Base-by-base conservation (phyloP, 768 basidiomycete species). In the Suillus brevipes region DNA sequence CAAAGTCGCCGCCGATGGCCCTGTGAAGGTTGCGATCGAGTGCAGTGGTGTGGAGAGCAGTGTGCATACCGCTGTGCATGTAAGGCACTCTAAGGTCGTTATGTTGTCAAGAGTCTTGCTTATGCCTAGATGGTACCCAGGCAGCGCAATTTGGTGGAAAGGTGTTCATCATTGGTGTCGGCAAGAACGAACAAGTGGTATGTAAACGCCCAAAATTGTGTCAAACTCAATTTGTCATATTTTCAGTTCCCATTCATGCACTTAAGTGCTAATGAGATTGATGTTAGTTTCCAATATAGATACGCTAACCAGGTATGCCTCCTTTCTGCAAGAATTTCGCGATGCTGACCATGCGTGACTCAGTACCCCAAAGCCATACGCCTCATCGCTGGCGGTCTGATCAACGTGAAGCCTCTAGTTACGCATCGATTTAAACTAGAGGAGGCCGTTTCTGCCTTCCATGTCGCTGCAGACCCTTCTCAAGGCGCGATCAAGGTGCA, bases 361-460 rank as follows among this genome's bases (percentile, higher is more conserved):
- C 77, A 89, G 81, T 96, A 94, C 77, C 92, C 92, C 12, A 92
- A 90, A 71, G 94, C 94, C 3, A 86, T 96, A 64, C 84, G 89
- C 5, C 86, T 95, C 10, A 83, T 96, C n/a, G 87, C 89, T 47
- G 87, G 88, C 25, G 85, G 87, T 36, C 77, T 95, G 25, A 84
- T 89, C 61, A 81, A 91, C 69, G 78, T 94, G 64, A 88, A 89
- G 67, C 90, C 91, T 68, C 84, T 95, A 61, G 89, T 94, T n/a
- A 91, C 90, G 36, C 91, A 91, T 69, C 81, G 87, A 14, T 91
- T 91, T 74, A 67, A 80, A 23, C 83, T 96, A 20, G 89, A 91
- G 68, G 84, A 90, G 38, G 90, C 92, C 0, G 82, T 88, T 9
- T 78, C 86, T 59, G 94, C 94, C 2, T 96, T 96, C 79, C 86